A percentile compares a stretch with the other conserved stretches of the same genome.
These are phyloP conservation scores for Alternaria gansuensis DNA, from an alignment of 2,329 filamentous ascomycete species.

Conservation along the genomic window DNA sequence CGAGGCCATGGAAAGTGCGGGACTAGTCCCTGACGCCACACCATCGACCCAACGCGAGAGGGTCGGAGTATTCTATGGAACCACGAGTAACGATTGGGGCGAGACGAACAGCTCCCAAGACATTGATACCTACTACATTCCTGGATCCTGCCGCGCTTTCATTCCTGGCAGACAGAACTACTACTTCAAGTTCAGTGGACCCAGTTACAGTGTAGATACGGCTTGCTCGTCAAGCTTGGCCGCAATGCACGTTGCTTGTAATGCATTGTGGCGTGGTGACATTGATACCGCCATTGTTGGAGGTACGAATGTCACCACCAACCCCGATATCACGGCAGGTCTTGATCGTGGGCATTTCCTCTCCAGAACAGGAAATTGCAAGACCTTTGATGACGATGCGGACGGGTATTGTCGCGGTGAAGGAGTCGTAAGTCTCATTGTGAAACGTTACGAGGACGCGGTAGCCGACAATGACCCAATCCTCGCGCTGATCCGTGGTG, in stretches of 20 bases:
- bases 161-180: conserved; percentile 60
- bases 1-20: conserved; percentile 36
- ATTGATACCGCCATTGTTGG: conserved; percentile 34
- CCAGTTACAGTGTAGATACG: conserved; percentile 53
- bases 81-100: conserved; percentile 44
- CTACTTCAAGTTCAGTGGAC: conserved; percentile 41
- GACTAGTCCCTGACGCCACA: conserved; percentile 38
- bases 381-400: conserved; percentile 45
- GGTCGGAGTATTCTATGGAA: conserved; percentile 48
- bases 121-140: conserved; percentile 64
- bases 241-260: conserved; percentile 38
- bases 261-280: conserved; percentile 25
- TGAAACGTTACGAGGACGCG: conserved; percentile 50
- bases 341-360: conserved; percentile 38
- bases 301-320: conserved; percentile 38
- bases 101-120: conserved; percentile 31
- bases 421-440: conserved; percentile 38
- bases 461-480: conserved; percentile 49
- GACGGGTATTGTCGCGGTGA: conserved; percentile 52
- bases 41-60: conserved; percentile 37
- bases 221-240: conserved; percentile 41
- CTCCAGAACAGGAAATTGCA: conserved; percentile 39
- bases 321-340: conserved; percentile 56
- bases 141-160: conserved; percentile 62
- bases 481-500: conserved; percentile 41